Evolutionary conservation across 345 rosid species (phyloP).

Genomic region (Populus ilicifolia): DNA sequence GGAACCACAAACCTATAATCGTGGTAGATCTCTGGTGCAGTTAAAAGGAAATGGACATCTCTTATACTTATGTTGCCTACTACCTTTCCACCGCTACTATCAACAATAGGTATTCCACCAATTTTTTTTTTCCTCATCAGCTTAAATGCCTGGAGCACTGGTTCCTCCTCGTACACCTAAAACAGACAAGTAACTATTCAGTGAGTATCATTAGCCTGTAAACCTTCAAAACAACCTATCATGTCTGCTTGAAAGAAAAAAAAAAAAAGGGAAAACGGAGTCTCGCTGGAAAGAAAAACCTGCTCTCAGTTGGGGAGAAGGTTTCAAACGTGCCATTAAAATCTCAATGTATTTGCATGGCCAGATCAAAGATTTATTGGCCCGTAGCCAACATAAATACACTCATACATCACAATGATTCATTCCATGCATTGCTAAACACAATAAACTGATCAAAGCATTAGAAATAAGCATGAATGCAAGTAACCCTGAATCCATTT

Average conservation of each 20-base stretch:
- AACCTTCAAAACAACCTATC: background rate
- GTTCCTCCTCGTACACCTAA: constrained; percentile 83
- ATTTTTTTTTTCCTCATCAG: constrained; percentile 74
- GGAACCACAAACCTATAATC: constrained; percentile 58
- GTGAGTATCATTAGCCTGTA: background rate
- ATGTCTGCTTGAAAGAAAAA: background rate
- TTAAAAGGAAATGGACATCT: constrained; percentile 86
- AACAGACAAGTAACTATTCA: constrained; percentile 5
- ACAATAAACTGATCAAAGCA: background rate
- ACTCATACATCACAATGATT: background rate
- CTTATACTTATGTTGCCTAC: constrained; percentile 86
- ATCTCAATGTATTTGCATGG: background rate
- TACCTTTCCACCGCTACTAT: constrained; percentile 52
- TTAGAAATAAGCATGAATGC: background rate
- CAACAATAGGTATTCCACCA: constrained; percentile 82
- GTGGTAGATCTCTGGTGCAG: constrained; percentile 87
- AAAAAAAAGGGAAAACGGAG: background rate
- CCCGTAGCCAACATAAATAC: background rate
- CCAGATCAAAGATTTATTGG: background rate
- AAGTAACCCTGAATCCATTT: background rate
- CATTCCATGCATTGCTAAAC: background rate
- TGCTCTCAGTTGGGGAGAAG: background rate
- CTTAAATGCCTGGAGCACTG: constrained; percentile 97
- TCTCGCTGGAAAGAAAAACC: background rate
- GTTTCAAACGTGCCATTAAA: background rate